Evolutionary conservation across 2,329 filamentous ascomycete genomes (phyloP).

Genomic region (Colletotrichum zoysiae): DNA sequence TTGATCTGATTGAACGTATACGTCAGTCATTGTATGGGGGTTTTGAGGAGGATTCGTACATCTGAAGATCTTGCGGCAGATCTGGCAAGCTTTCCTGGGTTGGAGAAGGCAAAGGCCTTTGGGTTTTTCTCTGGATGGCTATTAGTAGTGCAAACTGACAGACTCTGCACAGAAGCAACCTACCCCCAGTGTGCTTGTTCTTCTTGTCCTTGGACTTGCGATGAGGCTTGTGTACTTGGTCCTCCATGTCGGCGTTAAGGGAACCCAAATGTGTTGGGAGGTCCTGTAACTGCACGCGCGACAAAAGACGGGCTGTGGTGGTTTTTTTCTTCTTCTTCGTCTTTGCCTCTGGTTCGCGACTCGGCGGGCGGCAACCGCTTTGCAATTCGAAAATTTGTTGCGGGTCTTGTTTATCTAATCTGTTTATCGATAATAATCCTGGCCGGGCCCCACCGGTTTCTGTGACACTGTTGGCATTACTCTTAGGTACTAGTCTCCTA

Average conservation of each 20-base stretch:
- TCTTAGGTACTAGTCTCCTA: too few species aligned
- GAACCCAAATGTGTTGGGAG: constrained; percentile 15
- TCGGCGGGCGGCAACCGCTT: constrained; percentile 20
- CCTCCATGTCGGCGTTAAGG: constrained; percentile 71
- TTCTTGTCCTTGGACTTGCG: constrained; percentile 92
- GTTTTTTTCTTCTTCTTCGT: constrained; percentile 17
- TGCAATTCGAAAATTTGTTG: constrained; percentile 36
- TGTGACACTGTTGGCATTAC: neutral
- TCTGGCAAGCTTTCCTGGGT: constrained; percentile 83
- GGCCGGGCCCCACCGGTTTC: neutral
- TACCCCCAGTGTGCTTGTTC: constrained; percentile 71
- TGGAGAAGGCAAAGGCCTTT: constrained; percentile 89
- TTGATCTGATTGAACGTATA: constrained; percentile 72
- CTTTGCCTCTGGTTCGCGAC: constrained; percentile 24
- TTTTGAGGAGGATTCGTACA: constrained; percentile 56
- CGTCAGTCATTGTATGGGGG: neutral
- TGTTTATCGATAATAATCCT: constrained; percentile 6
- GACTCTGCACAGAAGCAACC: constrained; percentile 40
- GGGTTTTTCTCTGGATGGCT: constrained; percentile 76
- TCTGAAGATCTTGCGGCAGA: constrained; percentile 80
- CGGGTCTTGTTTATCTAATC: constrained; percentile 37
- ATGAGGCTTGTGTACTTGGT: constrained; percentile 88
- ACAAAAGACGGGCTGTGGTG: constrained; percentile 8
- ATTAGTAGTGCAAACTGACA: constrained; percentile 43
- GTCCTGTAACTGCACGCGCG: constrained; percentile 21